Base-by-base conservation (phyloP, 306 rosid genomes). In the Trifolium pratense region DNA sequence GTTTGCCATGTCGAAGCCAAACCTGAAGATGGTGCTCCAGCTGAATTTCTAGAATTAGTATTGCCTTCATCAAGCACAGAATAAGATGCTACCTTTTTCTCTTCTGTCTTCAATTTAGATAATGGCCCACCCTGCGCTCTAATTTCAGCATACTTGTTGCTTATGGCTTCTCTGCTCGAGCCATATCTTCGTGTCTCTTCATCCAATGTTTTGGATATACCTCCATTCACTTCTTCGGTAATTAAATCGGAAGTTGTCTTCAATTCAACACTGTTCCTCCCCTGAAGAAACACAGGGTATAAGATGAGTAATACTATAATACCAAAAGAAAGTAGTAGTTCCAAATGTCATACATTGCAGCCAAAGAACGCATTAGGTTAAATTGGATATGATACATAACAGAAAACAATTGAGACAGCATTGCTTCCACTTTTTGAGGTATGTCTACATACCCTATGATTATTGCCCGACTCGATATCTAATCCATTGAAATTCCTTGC, bases 101-200 rank as follows among this genome's bases (percentile, higher is more conserved):
- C 90, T 57, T 68, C 85, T 13, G 87, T 84, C 77, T 86, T 88
- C 56, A 67, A 42, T 75, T 84, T 83, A 51, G 78, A 76, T 42
- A 91, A 57, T 70, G 91, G 80, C 59, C 84, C 85, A 80, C 82
- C 86, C 73, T 88, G 90, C 78, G 83, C 96, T 88, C 94, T 88
- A 13, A 87, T 68, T 56, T 81, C 91, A 34, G 97, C 87, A 78
- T 91, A 93, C 84, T 93, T 93, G 87, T 77, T 88, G 80, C 86
- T 80, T 58, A 91, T 91, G 69, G 86, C 97, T 85, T 93, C 96
- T 83, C 84, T 83, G 84, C 87, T 87, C 10, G 88, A 86, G 72
- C 90, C 79, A 72, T 87, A 81, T 81, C 82, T 85, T 66, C 90
- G 85, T 23, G 83, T 73, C 57, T 86, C 98, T 61, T 88, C 91